Base-by-base conservation (phyloP, 768 basidiomycete species). In the Nidularia sp. region DNA sequence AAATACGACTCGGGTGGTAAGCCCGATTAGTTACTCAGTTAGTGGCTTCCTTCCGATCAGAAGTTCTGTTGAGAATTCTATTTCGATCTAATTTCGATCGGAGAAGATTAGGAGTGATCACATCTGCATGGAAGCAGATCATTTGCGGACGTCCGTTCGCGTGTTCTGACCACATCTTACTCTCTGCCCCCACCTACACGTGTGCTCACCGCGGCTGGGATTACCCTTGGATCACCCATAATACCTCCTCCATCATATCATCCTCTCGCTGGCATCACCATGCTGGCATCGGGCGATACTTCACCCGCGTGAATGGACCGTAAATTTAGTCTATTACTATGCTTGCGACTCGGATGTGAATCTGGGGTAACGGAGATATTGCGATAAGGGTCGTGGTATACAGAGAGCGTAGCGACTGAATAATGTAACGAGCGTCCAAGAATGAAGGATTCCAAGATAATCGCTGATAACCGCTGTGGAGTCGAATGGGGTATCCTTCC, bases 21-120 rank as follows among this genome's bases (percentile, higher is more conserved):
- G 7, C 6, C 47, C 47, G 47, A 48, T 48, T 48, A 45, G 7
- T 7, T 45, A 22, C 8, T 22, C 25, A 29, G 22, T 7, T 13
- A 45, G 36, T 39, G 36, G 44, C 7, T 25, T 10, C 22, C 62
- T 70, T 69, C 69, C 70, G 70, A 72, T 73, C 71, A 71, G 71
- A 73, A 69, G 61, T 73, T 71, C 70, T 68, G 66, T 70, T 66
- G 66, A 57, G 61, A 64, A 64, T 62, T 56, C 62, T 62, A 60
- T 63, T 60, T 64, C 56, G n/a, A n/a, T n/a, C n/a, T n/a, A n/a
- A n/a, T n/a, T n/a, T n/a, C n/a, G 62, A 65, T 66, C 60, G 50
- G 52, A 51, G 33, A 56, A 52, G 61, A 57, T 48, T 48, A 31
- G 48, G 35, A 50, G 48, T 43, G n/a, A n/a, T n/a, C n/a, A n/a